These are phyloP conservation scores for Kluyveromyces sp. DNA, from an alignment of 1,139 yeast genomes.

Conservation along the genomic window DNA sequence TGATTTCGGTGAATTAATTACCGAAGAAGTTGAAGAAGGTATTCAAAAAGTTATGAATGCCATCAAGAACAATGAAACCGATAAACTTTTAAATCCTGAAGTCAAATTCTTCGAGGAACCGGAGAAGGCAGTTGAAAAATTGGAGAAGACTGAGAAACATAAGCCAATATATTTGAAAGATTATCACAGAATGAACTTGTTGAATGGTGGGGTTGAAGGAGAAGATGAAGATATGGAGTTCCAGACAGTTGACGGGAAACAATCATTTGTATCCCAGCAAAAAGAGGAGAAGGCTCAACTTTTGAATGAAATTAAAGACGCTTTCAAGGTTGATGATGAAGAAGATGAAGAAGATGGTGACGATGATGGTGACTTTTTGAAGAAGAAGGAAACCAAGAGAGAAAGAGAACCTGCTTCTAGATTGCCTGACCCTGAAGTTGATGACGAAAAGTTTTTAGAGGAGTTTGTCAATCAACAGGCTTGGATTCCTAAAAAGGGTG, in stretches of 20 bases:
- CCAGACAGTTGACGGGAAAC: constrained; percentile 50
- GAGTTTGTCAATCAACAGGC: constrained; percentile 73
- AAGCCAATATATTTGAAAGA: constrained; percentile 88
- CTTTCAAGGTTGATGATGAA: constrained; percentile 43
- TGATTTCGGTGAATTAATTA: constrained; percentile 80
- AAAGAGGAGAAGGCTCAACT: constrained; percentile 66
- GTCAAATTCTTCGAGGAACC: constrained; percentile 67
- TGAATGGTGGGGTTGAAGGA: constrained; percentile 53
- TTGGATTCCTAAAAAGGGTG: constrained; percentile 68
- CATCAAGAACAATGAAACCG: constrained; percentile 55
- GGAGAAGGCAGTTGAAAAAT: constrained; percentile 33
- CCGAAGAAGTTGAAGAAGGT: constrained; percentile 78
- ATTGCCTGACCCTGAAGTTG: constrained; percentile 62
- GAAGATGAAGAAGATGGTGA: constrained; percentile 39
- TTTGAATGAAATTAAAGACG: constrained; percentile 66
- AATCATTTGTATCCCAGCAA: constrained; percentile 65
- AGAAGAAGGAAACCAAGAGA: constrained; percentile 46
- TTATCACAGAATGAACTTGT: constrained; percentile 75
- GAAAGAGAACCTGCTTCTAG: constrained; percentile 24
- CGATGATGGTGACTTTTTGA: constrained; percentile 45
- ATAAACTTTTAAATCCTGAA: constrained; percentile 53
- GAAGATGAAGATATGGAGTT: constrained; percentile 34
- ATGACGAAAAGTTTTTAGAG: constrained; percentile 61
- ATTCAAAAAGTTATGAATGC: constrained; percentile 66
- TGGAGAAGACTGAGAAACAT: constrained; percentile 35